Evolutionary conservation across 352 stramenopile species (phyloP).

Genomic region (Pythium angustatum): DNA sequence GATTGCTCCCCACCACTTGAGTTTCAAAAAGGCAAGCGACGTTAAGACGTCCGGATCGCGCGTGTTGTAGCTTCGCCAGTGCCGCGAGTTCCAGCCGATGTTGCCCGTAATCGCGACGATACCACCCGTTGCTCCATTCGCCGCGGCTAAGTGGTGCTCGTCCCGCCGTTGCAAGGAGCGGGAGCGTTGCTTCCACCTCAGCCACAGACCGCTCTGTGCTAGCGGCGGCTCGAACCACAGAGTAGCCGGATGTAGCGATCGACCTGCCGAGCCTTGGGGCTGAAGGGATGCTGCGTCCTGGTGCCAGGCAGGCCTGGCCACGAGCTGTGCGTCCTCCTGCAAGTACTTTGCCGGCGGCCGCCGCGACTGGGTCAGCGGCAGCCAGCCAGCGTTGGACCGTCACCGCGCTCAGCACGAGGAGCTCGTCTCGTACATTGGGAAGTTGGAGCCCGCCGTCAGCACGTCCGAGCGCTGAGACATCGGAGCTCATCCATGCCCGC

Average conservation of each 20-base stretch:
- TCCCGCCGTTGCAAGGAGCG: background rate
- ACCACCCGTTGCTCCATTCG: background rate
- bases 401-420: background rate
- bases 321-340: too few species aligned
- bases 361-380: background rate
- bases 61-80: background rate
- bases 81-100: background rate
- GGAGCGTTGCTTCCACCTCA: background rate
- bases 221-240: background rate
- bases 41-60: background rate
- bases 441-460: background rate
- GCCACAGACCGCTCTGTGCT: background rate
- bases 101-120: background rate
- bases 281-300: too few species aligned
- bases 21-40: background rate
- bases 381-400: background rate
- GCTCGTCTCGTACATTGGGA: background rate
- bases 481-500: conserved; percentile 7
- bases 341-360: background rate
- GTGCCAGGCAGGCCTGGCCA: background rate
- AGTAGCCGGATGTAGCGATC: background rate
- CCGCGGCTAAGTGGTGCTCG: background rate
- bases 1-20: background rate
- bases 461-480: background rate
- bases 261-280: background rate